These are phyloP conservation scores for Diaporthe nobilis DNA, from an alignment of 2,329 filamentous ascomycete genomes.

Conservation along the genomic window DNA sequence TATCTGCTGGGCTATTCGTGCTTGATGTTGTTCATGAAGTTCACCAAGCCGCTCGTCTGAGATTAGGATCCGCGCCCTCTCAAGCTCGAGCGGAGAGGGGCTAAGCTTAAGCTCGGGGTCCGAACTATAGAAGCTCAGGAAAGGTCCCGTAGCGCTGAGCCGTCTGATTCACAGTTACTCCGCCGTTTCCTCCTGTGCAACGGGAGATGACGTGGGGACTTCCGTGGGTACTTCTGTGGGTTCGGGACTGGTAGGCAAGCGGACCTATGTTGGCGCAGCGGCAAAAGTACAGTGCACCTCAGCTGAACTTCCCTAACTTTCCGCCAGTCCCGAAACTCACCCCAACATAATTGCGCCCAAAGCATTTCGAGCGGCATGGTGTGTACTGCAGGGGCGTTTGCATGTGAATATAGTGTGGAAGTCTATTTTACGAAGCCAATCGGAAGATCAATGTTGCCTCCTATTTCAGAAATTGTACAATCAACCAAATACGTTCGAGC, in stretches of 20 bases:
- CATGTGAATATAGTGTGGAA: neutral
- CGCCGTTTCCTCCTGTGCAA: conserved; percentile 6
- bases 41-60: neutral
- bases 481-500: neutral
- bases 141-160: conserved; percentile 6
- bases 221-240: conserved; percentile 19
- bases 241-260: neutral
- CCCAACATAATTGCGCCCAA: neutral
- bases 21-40: neutral
- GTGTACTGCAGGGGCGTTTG: neutral
- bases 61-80: neutral
- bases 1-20: neutral
- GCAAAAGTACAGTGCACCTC: neutral
- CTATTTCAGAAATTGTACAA: neutral
- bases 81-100: conserved; percentile 1
- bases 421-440: neutral
- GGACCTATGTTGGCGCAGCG: neutral
- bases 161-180: conserved; percentile 1
- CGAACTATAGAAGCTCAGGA: neutral
- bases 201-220: conserved; percentile 26
- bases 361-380: neutral
- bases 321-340: neutral
- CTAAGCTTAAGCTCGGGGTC: neutral
- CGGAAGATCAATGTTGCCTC: neutral
- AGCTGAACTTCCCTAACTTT: neutral